Percentiles rank a stretch among this genome's conserved stretches.
Evolutionary conservation across 805 yeast genomes (phyloP).

Genomic region (Starmerella potacharoeniae): DNA sequence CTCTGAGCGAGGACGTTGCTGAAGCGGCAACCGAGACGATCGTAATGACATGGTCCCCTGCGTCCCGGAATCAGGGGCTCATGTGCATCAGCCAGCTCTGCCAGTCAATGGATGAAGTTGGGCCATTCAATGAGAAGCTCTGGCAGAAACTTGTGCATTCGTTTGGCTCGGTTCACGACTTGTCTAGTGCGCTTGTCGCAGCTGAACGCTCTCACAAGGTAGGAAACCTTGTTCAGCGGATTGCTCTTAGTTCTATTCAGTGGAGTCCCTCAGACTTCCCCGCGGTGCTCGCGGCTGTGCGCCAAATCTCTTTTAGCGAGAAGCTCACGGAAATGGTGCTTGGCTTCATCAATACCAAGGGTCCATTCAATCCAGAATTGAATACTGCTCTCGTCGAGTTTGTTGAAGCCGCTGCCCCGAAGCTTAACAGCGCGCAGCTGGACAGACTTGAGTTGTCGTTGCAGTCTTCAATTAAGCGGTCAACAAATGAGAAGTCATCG

Average conservation of each 20-base stretch:
- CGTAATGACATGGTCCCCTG: slow-evolving; percentile 35
- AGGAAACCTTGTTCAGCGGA: slow-evolving; percentile 31
- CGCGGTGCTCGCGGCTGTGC: slow-evolving; percentile 8
- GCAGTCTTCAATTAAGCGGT: slow-evolving; percentile 44
- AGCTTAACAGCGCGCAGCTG: slow-evolving; percentile 19
- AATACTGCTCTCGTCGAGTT: slow-evolving; percentile 10
- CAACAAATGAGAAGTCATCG: slow-evolving; percentile 5
- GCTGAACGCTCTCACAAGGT: slow-evolving; percentile 26
- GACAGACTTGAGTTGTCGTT: slow-evolving; percentile 52
- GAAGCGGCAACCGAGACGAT: slow-evolving; percentile 54
- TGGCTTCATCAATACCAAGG: not conserved
- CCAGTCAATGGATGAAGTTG: slow-evolving; percentile 16
- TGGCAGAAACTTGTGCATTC: slow-evolving; percentile 15
- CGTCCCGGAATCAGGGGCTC: slow-evolving; percentile 25
- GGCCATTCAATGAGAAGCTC: slow-evolving; percentile 17
- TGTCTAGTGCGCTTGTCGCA: slow-evolving; percentile 10
- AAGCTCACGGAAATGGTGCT: not conserved
- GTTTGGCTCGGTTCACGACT: slow-evolving; percentile 20
- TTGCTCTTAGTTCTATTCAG: slow-evolving; percentile 24
- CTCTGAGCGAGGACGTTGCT: slow-evolving; percentile 43
- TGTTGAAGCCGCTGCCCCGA: slow-evolving; percentile 9
- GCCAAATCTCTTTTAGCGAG: not conserved
- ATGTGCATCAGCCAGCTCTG: slow-evolving; percentile 29
- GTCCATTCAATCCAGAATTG: slow-evolving; percentile 13
- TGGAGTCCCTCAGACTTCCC: slow-evolving; percentile 25